Evolutionary conservation across 2,329 filamentous ascomycete species (phyloP), one percentile per base, ranked within the genome.

Genomic region (Colletotrichum brevisporum): DNA sequence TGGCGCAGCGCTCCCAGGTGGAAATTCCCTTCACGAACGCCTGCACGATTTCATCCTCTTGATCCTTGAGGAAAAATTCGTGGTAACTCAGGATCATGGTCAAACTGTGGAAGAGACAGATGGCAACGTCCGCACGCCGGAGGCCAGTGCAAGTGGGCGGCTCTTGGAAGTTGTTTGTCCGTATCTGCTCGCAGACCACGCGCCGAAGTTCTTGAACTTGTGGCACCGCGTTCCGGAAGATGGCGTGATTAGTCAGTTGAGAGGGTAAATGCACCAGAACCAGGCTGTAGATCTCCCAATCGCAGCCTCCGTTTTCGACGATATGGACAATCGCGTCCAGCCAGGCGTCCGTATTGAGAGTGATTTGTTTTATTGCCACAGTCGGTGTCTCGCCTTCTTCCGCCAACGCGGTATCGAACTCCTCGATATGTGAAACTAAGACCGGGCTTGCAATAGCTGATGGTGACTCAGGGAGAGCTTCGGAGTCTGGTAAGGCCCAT

Each of bases 201-300:
- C 87, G 90, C 70, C 95, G 89, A 15, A 98, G 83, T 70, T 91
- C 88, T 74, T 92, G 90, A 63, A 99, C 88, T 69, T 97, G 91
- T 3, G 89, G 85, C 45, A 93, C 89, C 6, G 93, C 90, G 61
- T 88, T 90, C 69, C 86, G 87, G 77, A 98, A 98, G 15, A 98
- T 85, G 13, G 93, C 91, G 76, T 96, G 94, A 74, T 99, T 99
- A 78, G 91, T 93, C 24, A 99, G 85, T 75, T 98, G 95, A 31
- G 93, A 92, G 1, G 94, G 93, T 10, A 98, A 83, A 78, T 97
- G 93, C 6, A 94, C 92, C 36, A 99, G 84, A 18, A 95, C 88
- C 77, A 95, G 98, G 79, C 94, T 95, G 83, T 97, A 97, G 1
- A 97, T 84, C 77, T 98, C 94, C 95, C 95, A 98, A 71, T 96